Percentiles rank a stretch among this genome's conserved stretches.
Evolutionary conservation across 2,329 filamentous ascomycete species (phyloP).

Genomic region (Curvularia eragrostidis): DNA sequence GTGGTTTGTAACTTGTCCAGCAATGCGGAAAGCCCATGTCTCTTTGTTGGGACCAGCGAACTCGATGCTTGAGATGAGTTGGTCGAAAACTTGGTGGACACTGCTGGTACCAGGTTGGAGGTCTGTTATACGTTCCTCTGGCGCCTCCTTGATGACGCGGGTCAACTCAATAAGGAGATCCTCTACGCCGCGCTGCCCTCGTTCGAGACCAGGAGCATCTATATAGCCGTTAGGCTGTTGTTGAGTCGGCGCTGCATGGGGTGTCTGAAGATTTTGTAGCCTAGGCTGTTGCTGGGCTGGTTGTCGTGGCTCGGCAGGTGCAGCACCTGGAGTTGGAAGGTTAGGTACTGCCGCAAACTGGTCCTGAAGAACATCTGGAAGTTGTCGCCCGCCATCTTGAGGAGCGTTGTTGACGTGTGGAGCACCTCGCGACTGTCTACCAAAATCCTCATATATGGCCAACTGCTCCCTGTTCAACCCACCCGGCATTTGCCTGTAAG

Average conservation of each 20-base stretch:
- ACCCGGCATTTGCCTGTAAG: conserved; percentile 82
- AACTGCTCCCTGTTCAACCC: conserved; percentile 92
- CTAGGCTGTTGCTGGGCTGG: conserved; percentile 60
- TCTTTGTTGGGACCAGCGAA: conserved; percentile 62
- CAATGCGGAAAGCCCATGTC: conserved; percentile 61
- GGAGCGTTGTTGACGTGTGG: conserved; percentile 63
- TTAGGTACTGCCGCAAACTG: conserved; percentile 66
- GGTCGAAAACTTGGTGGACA: conserved; percentile 65
- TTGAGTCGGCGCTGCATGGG: conserved; percentile 49
- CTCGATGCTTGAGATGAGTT: conserved; percentile 62
- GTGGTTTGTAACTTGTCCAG: conserved; percentile 62
- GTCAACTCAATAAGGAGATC: conserved; percentile 64
- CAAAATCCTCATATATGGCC: conserved; percentile 96
- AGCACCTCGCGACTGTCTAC: conserved; percentile 77
- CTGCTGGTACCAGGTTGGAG: conserved; percentile 59
- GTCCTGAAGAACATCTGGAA: conserved; percentile 69
- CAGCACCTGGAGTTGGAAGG: conserved; percentile 67
- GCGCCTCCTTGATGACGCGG: conserved; percentile 61
- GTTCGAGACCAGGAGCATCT: conserved; percentile 50
- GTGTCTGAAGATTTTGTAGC: conserved; percentile 46
- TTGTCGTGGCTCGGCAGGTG: conserved; percentile 66
- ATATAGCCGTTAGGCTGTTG: conserved; percentile 67
- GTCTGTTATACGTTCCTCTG: conserved; percentile 65
- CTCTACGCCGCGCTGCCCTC: conserved; percentile 58
- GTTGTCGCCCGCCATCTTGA: conserved; percentile 65